Base-by-base conservation (phyloP, 2,329 filamentous ascomycete species). In the Aureobasidium vineae region DNA sequence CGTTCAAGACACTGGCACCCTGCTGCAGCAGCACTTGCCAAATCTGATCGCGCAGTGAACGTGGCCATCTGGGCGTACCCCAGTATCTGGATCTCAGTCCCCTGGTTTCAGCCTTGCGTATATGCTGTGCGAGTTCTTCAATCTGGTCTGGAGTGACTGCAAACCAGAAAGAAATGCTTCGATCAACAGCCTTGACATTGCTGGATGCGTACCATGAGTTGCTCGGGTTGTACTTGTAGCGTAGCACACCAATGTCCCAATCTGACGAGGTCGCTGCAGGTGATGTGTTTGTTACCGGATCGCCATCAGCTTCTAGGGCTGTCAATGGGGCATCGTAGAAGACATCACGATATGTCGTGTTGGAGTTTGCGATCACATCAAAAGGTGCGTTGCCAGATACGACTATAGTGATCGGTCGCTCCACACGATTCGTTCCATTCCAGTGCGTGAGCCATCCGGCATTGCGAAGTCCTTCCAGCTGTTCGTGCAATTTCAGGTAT, bases 311-410 rank as follows among this genome's bases (percentile, higher is more conserved):
- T 26, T 21, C n/a, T 5, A 56, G 21, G 2, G 36, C 23, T 16
- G 33, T 41, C 13, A 56, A 16, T 2, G 43, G 23, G 15, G 59
- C 59, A 16, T 63, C 83, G 73, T 83, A 84, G 76, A 85, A 85
- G 67, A 85, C 80, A 69, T 85, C 82, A 31, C 82, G 79, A 71
- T 83, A 81, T 1, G 43, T 26, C 10, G 31, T 28, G 10, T 63
- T 50, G 11, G 28, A 21, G 10, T 45, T 10, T 23, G 79, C 76
- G 40, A 85, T 71, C 41, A 80, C 73, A 50, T 82, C 77, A 70
- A 79, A 84, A 0, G 83, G 83, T 0, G 83, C 79, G 68, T 84
- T 81, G 5, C 83, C 83, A 0, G 83, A 84, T 47, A 80, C 83
- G 15, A 85, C 82, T 6, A 85, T 76, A 0, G 83, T 85, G 54